A percentile compares a stretch with the other conserved stretches of the same genome.
Conservation (phyloP, 768 basidiomycete genomes). For the Dendrothele bispora region DNA sequence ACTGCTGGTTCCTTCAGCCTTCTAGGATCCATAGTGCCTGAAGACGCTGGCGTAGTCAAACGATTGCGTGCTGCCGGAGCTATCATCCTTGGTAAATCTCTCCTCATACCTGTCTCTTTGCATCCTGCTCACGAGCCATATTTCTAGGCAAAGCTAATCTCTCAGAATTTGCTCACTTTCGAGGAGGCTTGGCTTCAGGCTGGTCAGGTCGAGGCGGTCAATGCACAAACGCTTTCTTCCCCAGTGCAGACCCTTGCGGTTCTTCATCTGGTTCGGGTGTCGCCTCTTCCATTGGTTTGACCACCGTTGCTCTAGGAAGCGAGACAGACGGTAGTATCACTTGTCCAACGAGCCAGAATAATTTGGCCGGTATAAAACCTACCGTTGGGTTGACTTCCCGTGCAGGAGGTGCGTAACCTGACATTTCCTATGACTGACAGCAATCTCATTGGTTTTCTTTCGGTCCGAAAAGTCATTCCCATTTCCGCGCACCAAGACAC, state of each 20-base stretch:
- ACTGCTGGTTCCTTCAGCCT: constrained; percentile 39
- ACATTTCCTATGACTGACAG: not conserved
- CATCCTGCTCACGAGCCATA: not conserved
- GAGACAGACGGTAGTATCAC: constrained; percentile 57
- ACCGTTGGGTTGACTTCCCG: constrained; percentile 59
- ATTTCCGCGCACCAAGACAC: constrained; percentile 59
- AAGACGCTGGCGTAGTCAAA: constrained; percentile 34
- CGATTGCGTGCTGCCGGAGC: constrained; percentile 30
- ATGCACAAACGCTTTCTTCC: constrained; percentile 39
- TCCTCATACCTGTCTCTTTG: not conserved
- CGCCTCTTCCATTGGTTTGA: constrained; percentile 40
- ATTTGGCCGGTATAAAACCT: constrained; percentile 58
- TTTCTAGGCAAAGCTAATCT: constrained; percentile 39
- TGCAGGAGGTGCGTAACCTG: constrained; percentile 42
- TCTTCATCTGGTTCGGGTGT: constrained; percentile 44
- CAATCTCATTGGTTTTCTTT: not conserved
- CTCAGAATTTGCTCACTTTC: constrained; percentile 43
- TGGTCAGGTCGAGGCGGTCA: constrained; percentile 50
- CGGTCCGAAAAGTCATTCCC: constrained; percentile 47
- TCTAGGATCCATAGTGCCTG: constrained; percentile 30
- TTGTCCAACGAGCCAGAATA: constrained; percentile 51
- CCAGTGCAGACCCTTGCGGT: constrained; percentile 38
- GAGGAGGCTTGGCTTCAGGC: constrained; percentile 36
- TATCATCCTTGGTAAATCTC: constrained; percentile 28
- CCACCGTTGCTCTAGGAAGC: constrained; percentile 29